phyloP scores from a whole-genome alignment of 2,329 filamentous ascomycete species.

The Thyridium curvatum region DNA sequence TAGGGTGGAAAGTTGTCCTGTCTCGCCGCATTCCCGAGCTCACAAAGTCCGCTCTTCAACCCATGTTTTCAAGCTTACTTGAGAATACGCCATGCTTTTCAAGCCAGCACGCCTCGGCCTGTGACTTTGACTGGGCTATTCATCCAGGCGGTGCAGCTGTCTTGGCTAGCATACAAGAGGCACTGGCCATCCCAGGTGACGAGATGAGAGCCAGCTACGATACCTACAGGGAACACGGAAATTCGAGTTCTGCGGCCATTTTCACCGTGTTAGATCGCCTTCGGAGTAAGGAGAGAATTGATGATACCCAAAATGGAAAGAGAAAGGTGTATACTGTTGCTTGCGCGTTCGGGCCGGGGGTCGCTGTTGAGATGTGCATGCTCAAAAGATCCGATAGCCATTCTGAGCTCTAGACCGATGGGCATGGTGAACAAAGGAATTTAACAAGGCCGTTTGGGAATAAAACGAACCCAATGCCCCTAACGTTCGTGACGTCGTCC shows the following conservation, averaged over 20 bases:
- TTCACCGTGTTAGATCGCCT: slow-evolving; percentile 60
- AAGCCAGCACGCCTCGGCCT: slow-evolving; percentile 34
- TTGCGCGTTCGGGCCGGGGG: slow-evolving; percentile 65
- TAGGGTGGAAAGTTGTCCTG: slow-evolving; percentile 61
- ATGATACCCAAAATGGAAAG: slow-evolving; percentile 33
- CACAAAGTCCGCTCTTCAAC: slow-evolving; percentile 41
- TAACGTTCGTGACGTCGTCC: no score
- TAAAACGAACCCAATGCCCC: no score
- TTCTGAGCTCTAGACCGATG: no score
- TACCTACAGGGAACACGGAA: slow-evolving; percentile 62
- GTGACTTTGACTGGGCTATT: slow-evolving; percentile 67
- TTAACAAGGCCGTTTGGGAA: no score
- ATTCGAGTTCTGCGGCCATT: slow-evolving; percentile 64
- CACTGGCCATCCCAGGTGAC: slow-evolving; percentile 50
- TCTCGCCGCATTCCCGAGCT: slow-evolving; percentile 54
- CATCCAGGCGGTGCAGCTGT: slow-evolving; percentile 66
- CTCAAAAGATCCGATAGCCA: slow-evolving; percentile 29
- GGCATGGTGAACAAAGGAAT: no score
- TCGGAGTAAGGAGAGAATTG: slow-evolving; percentile 50
- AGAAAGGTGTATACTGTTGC: slow-evolving; percentile 54
- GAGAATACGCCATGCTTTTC: slow-evolving; percentile 25
- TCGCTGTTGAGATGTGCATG: slow-evolving; percentile 63
- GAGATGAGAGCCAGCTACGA: slow-evolving; percentile 66
- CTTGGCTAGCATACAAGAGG: slow-evolving; percentile 53
- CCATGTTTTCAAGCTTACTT: slow-evolving; percentile 49